These are phyloP conservation scores for Chaetoceros tenuissimus DNA, from an alignment of 108 stramenopile genomes.

Conservation along the genomic window DNA sequence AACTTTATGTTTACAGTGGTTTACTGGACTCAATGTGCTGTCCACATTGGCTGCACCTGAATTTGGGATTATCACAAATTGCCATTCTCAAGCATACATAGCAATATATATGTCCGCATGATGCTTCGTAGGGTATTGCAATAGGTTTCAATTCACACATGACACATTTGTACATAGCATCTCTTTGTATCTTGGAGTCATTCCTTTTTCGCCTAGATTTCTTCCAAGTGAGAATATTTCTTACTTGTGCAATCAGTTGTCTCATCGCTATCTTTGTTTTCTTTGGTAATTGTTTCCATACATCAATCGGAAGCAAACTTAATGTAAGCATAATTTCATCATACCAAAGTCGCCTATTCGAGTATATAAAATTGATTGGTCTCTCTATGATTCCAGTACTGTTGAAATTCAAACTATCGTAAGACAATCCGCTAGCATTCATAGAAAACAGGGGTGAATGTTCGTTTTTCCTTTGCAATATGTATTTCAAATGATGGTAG, in stretches of 20 bases:
- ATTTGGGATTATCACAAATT: no score
- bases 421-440: neutral
- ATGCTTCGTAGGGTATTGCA: neutral
- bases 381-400: neutral
- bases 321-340: neutral
- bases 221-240: neutral
- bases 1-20: no score
- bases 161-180: neutral
- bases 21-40: no score
- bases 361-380: neutral
- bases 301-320: neutral
- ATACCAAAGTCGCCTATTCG: neutral
- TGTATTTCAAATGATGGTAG: neutral
- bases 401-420: neutral
- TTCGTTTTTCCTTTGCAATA: neutral
- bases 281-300: neutral
- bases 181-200: neutral
- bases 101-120: neutral
- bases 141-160: neutral
- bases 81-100: no score
- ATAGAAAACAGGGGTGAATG: neutral
- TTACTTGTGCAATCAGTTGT: neutral
- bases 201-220: neutral
- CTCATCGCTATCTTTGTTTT: neutral
- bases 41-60: no score